phyloP scores from a whole-genome alignment of 768 basidiomycete species.

The Lactarius psammicola region DNA sequence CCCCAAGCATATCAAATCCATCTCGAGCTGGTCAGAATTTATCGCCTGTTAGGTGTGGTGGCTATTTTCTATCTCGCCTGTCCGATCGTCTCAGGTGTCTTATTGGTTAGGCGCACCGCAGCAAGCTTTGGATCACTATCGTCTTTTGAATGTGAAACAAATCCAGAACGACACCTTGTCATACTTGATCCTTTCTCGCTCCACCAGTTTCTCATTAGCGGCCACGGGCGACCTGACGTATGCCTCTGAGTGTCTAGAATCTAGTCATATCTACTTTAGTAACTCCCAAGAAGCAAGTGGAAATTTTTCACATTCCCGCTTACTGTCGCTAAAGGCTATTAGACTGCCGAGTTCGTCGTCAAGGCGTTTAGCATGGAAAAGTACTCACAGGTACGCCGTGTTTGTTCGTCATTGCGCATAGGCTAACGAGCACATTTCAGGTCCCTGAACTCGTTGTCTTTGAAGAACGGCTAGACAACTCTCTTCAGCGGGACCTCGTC shows the following conservation, averaged over 20 bases:
- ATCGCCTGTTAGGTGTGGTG: constrained; percentile 69
- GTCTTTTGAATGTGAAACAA: constrained; percentile 73
- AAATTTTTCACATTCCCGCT: background rate
- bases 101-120: constrained; percentile 60
- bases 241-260: constrained; percentile 71
- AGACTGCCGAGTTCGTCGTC: constrained; percentile 80
- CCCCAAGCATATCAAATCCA: constrained; percentile 78
- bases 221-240: constrained; percentile 74
- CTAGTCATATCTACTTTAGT: constrained; percentile 75
- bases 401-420: background rate
- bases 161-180: constrained; percentile 89
- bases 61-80: constrained; percentile 13
- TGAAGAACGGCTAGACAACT: constrained; percentile 78
- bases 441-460: constrained; percentile 84
- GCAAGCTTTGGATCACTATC: constrained; percentile 75
- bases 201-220: constrained; percentile 75
- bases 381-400: constrained; percentile 64
- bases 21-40: constrained; percentile 74
- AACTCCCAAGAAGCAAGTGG: constrained; percentile 70
- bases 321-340: constrained; percentile 17
- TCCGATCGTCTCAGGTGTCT: constrained; percentile 1
- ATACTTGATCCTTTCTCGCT: constrained; percentile 74
- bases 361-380: constrained; percentile 78
- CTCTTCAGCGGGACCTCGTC: constrained; percentile 77
- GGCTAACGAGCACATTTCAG: constrained; percentile 38